A percentile compares a stretch with the other conserved stretches of the same genome.
Evolutionary conservation across 257 asterid genomes (phyloP).

Genomic region (Thymus quinquecostatus): DNA sequence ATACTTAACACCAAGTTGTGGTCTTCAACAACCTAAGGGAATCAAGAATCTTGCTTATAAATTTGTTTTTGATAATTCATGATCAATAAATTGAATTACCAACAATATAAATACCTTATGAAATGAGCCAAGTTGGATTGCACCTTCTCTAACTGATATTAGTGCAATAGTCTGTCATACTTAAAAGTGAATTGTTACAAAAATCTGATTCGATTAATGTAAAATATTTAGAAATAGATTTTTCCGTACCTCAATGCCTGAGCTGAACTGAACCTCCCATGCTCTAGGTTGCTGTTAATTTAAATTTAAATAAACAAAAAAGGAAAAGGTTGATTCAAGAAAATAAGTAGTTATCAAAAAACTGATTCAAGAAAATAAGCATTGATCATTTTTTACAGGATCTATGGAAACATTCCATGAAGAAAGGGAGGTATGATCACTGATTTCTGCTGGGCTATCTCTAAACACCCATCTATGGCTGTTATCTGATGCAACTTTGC

Average conservation of each 20-base stretch:
- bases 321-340: not conserved
- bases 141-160: conserved; percentile 78
- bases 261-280: conserved; percentile 83
- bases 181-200: not conserved
- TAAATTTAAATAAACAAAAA: too few species aligned
- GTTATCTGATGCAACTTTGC: conserved; percentile 84
- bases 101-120: conserved; percentile 47
- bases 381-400: conserved; percentile 48
- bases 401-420: conserved; percentile 76
- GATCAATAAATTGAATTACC: not conserved
- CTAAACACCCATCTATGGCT: conserved; percentile 82
- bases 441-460: conserved; percentile 55
- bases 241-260: conserved; percentile 76
- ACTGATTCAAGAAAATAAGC: conserved; percentile 11
- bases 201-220: conserved; percentile 24
- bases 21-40: conserved; percentile 62
- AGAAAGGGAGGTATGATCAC: conserved; percentile 54
- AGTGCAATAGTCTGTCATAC: conserved; percentile 71
- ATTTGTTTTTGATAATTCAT: not conserved
- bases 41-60: not conserved
- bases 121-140: conserved; percentile 81
- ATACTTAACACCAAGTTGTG: conserved; percentile 60
- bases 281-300: conserved; percentile 73
- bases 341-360: not conserved
- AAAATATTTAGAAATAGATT: not conserved